Base-by-base conservation (phyloP, 345 rosid genomes). In the Pseudoturritis turrita region DNA sequence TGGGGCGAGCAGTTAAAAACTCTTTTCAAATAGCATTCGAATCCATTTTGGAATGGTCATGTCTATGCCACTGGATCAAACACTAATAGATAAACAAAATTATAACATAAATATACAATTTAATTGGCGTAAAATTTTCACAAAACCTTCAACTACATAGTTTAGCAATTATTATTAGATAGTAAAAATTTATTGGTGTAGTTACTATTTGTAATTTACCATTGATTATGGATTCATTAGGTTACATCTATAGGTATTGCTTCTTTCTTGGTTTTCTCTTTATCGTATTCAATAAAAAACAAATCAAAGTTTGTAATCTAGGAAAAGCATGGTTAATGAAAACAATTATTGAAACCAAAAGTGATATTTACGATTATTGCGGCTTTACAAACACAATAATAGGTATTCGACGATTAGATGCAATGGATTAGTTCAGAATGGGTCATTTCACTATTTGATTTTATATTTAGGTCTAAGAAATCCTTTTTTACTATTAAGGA, bases 381-480 rank as follows among this genome's bases (percentile, higher is more conserved):
- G 54, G 62, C 54, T 50, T 28, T 57, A 58, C 29, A 29, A 28
- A 33, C 40, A 50, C 61, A 50, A 33, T 31, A 50, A 40, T 59
- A 59, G 51, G 40, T 64, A 15, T 26, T 46, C 41, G 23, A 64
- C 53, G 40, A 55, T 63, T 47, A 65, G 60, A 73, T 73, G 35
- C 72, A 58, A 37, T 57, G 72, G 28, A 65, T 65, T 65, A 64
- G 68, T 58, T 58, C 47, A 28, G 18, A 50, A 50, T 51, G 29
- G 8, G 78, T 74, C 73, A 50, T 55, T 19, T 57, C 58, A 54
- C 58, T 57, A n/a, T 7, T 25, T 18, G 10, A 12, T 25, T 29
- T 22, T 71, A 46, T 39, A 56, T 21, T n/a, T 33, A 62, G 62
- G 68, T 17, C 46, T 60, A 68, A 52, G 9, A 41, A 50, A 19